phyloP scores from a whole-genome alignment of 2,329 filamentous ascomycete genomes.

The Aureobasidium sp. region DNA sequence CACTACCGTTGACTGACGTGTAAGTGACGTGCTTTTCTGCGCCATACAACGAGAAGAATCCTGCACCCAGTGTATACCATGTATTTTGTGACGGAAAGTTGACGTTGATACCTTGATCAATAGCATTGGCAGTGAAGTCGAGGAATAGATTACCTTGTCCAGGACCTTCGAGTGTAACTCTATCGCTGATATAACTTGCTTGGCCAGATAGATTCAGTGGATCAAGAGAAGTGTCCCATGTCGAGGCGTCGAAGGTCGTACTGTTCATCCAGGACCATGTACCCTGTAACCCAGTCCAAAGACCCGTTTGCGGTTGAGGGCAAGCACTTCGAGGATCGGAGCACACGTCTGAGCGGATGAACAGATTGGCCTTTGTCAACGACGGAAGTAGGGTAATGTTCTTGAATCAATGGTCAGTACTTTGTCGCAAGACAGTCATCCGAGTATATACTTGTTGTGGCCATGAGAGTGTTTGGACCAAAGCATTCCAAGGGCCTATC shows the following conservation, averaged over 20 bases:
- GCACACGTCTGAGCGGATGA: not conserved
- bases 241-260: not conserved
- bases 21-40: not conserved
- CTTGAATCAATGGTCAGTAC: not conserved
- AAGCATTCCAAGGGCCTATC: slow-evolving; percentile 2
- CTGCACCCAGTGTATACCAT: slow-evolving; percentile 1
- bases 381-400: slow-evolving; percentile 2
- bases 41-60: slow-evolving; percentile 9
- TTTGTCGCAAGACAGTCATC: not conserved
- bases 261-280: slow-evolving; percentile 4
- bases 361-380: not conserved
- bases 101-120: not conserved
- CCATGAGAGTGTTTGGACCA: not conserved
- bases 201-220: not conserved
- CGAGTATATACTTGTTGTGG: not conserved
- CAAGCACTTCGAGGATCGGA: not conserved
- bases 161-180: not conserved
- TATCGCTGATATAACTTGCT: slow-evolving; percentile 8
- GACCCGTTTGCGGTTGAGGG: not conserved
- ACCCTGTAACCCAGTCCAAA: not conserved
- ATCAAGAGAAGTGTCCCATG: not conserved
- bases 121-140: not conserved
- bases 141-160: not conserved
- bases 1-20: not conserved
- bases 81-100: not conserved